These are phyloP conservation scores for Colletotrichum navitas DNA, from an alignment of 2,329 filamentous ascomycete species.

Conservation along the genomic window DNA sequence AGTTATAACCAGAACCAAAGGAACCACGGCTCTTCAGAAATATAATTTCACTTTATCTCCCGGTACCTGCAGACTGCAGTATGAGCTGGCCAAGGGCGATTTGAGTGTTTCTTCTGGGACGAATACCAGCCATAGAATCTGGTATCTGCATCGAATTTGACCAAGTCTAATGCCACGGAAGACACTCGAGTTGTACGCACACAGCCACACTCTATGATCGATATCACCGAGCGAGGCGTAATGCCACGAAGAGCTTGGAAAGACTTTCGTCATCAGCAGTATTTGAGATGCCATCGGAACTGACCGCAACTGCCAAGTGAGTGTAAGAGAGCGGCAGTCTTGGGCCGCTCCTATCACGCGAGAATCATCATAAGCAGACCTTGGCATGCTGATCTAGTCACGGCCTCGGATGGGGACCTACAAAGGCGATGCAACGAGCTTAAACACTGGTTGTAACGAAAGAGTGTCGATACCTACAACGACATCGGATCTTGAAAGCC, in stretches of 20 bases:
- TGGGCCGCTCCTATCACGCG: no score
- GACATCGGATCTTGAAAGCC: background rate
- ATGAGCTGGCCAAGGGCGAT: background rate
- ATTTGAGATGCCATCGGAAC: background rate
- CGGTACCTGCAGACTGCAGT: background rate
- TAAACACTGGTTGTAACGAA: background rate
- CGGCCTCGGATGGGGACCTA: background rate
- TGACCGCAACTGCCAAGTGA: no score
- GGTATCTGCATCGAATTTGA: background rate
- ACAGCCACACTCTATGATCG: background rate
- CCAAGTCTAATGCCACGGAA: background rate
- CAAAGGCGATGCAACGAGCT: background rate
- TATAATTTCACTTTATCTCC: background rate
- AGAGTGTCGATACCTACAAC: background rate
- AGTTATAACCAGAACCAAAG: background rate
- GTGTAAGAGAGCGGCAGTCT: background rate
- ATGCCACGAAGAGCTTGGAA: background rate
- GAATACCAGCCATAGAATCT: background rate
- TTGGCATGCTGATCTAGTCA: background rate
- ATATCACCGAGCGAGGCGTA: background rate
- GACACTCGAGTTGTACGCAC: background rate
- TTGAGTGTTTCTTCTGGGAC: background rate
- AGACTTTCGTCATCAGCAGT: background rate
- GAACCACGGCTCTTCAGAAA: background rate
- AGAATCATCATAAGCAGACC: no score